Conservation (phyloP, 495 filamentous ascomycete species). For the Neurospora tetrasperma region DNA sequence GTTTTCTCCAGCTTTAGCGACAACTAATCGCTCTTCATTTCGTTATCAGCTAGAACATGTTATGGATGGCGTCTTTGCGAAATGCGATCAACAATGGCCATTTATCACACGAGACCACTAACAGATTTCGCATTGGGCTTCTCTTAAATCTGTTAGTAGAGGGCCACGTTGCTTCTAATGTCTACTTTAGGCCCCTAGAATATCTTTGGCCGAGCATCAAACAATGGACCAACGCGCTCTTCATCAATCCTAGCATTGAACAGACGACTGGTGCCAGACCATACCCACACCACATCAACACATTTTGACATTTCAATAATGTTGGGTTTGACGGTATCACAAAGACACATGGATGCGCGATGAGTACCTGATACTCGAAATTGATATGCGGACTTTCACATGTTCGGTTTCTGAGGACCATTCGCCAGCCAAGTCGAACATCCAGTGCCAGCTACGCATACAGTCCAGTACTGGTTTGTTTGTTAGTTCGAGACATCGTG, state of each 20-base stretch:
- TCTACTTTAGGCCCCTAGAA: background rate
- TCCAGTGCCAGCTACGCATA: slow-evolving; percentile 30
- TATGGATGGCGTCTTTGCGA: background rate
- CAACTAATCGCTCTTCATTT: background rate
- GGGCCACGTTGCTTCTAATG: background rate
- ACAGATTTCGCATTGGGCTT: background rate
- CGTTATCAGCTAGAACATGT: background rate
- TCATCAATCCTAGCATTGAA: background rate
- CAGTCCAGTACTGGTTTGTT: too few species aligned
- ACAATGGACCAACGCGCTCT: background rate
- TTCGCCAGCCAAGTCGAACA: background rate
- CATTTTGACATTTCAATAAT: background rate
- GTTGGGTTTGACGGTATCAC: background rate
- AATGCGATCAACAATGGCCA: background rate
- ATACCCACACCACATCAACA: background rate
- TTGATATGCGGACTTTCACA: background rate
- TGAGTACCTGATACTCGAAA: background rate
- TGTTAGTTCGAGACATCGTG: too few species aligned
- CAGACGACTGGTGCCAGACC: background rate
- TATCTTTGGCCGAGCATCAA: background rate
- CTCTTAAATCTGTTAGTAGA: background rate
- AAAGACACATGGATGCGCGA: too few species aligned
- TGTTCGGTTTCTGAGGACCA: background rate
- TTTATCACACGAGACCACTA: background rate
- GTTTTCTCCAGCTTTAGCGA: background rate